These are phyloP conservation scores for Pigoraptor vietnamica DNA, from an alignment of 78 protist species.

Conservation along the genomic window DNA sequence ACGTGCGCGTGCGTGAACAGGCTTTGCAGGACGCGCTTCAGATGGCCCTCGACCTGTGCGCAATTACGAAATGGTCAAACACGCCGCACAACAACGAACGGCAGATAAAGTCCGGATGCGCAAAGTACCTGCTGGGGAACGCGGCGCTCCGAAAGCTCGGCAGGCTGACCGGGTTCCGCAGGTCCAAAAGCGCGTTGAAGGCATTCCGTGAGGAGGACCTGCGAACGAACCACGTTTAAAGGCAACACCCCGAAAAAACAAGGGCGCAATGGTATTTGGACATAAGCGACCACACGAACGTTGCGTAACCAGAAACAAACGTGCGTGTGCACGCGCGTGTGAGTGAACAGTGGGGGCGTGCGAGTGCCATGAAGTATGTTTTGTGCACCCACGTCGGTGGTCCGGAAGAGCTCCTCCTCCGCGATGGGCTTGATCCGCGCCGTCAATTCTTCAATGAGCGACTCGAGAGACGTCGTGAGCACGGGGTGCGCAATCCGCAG, in stretches of 20 bases:
- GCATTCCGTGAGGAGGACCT: conserved; percentile 15
- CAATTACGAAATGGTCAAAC: not conserved
- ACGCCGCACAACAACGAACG: too few relatives aligned
- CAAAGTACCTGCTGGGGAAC: not conserved
- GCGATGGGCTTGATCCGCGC: not conserved
- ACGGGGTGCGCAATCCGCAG: not conserved
- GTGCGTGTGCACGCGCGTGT: too few relatives aligned
- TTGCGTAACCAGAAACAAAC: too few relatives aligned
- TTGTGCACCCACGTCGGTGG: not conserved
- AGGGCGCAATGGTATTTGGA: not conserved
- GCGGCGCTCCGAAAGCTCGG: not conserved
- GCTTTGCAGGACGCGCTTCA: not conserved
- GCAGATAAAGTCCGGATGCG: too few relatives aligned
- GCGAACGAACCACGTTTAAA: too few relatives aligned
- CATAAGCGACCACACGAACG: too few relatives aligned
- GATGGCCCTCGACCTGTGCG: not conserved
- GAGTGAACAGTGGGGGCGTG: too few relatives aligned
- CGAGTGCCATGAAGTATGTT: too few relatives aligned
- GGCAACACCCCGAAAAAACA: too few relatives aligned
- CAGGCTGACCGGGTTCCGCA: not conserved
- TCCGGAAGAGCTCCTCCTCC: not conserved
- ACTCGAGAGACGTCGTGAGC: not conserved
- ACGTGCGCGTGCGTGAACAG: not conserved
- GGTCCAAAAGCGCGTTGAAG: conserved; percentile 31
- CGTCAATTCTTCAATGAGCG: not conserved